Evolutionary conservation across 1,139 yeast genomes (phyloP), one percentile per base, ranked within the genome.

Genomic region (Pichia sp.): DNA sequence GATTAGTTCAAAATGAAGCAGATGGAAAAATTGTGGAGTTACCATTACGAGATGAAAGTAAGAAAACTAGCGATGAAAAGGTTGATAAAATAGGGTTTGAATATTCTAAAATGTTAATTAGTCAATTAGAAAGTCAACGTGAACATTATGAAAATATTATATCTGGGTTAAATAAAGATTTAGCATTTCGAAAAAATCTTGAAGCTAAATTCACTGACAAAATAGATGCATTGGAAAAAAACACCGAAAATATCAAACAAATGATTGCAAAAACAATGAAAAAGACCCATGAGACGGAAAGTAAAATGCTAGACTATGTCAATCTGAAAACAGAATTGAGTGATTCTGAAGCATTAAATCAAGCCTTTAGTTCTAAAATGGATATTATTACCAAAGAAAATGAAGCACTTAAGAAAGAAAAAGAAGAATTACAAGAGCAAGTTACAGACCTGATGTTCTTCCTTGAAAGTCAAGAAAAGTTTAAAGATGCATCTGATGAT

Each of bases 71-170:
- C 70, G 65, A 61, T 24, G 65, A 58, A n/a, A 63, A 63, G 34
- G 44, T 61, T 17, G 68, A 63, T 30, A 66, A 72, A 69, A 58
- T 85, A 45, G 89, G 88, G 10, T 69, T 85, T 53, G 96, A 90
- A 61, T 89, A 89, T 61, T 84, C 95, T 0, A 86, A 85, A 56
- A 70, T 90, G 41, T 68, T 90, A 37, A 76, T 89, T 3, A 80
- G 91, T 5, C 97, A 90, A 59, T 67, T 90, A 45, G 96, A 90
- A 44, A 84, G 94, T n/a, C 97, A 90, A 65, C 71, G 96, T 45
- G 93, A 86, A 53, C 87, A 84, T 64, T 90, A 86, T 61, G 96
- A 89, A 59, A 69, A 72, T 12, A 73, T 55, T 15, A 52, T 56
- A 18, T 53, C 48, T 8, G 56, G 53, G 17, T 44, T 57, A 1